These are phyloP conservation scores for Shiraia bambusicola DNA, from an alignment of 2,329 filamentous ascomycete genomes.

Conservation along the genomic window DNA sequence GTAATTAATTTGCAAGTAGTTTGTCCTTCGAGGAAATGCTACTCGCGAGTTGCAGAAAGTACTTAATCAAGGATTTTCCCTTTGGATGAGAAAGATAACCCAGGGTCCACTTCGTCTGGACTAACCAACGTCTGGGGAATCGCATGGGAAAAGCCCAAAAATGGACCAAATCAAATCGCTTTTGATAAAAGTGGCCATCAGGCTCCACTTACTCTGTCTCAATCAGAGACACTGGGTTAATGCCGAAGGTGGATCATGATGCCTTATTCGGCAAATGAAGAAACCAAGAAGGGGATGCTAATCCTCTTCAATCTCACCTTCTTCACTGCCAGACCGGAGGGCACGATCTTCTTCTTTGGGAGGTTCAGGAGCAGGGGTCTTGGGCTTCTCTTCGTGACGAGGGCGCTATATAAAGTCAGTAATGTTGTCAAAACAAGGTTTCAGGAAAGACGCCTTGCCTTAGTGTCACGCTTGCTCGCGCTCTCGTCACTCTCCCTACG, in stretches of 20 bases:
- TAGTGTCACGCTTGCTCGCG: conserved; percentile 44
- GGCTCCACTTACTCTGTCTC: too few relatives aligned
- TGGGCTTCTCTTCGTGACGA: conserved; percentile 60
- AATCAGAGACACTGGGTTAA: too few relatives aligned
- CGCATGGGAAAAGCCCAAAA: conserved; percentile 1
- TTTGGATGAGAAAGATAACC: too few relatives aligned
- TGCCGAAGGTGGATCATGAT: too few relatives aligned
- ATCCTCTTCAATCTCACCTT: conserved; percentile 92
- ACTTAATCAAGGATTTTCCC: too few relatives aligned
- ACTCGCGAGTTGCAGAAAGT: too few relatives aligned
- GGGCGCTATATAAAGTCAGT: conserved; percentile 39
- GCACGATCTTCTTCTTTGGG: conserved; percentile 61
- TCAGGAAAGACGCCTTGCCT: conserved; percentile 37
- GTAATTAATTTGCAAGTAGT: too few relatives aligned
- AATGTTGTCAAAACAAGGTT: conserved; percentile 1
- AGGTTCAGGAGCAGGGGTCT: conserved; percentile 50
- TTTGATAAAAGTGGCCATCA: not conserved
- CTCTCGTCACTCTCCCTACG: conserved; percentile 71
- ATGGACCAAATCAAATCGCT: not conserved
- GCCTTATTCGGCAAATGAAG: conserved; percentile 1
- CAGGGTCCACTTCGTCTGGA: too few relatives aligned
- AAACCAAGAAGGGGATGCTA: conserved; percentile 27
- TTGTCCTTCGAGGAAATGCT: too few relatives aligned
- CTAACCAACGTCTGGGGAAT: too few relatives aligned
- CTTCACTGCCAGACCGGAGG: conserved; percentile 86